These are phyloP conservation scores for Paramecium biaurelia DNA, from an alignment of 73 alveolate species.

Conservation along the genomic window DNA sequence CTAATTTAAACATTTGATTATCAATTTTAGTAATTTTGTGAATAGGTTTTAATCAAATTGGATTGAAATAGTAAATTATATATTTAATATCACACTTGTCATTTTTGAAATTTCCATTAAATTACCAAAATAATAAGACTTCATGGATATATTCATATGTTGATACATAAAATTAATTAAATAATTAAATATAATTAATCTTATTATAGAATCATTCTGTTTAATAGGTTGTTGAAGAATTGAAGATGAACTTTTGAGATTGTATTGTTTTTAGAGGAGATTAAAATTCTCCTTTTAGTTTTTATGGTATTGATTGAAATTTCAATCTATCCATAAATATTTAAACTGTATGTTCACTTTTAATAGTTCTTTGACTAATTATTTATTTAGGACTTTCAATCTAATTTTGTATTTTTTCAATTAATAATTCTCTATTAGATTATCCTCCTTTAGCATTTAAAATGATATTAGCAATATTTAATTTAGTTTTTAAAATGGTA, in stretches of 20 bases:
- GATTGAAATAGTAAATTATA: neutral
- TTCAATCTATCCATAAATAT: conserved; percentile 2
- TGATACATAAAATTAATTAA: neutral
- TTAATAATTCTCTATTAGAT: neutral
- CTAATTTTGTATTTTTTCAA: neutral
- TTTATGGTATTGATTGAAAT: neutral
- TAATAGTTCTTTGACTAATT: neutral
- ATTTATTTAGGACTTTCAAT: neutral
- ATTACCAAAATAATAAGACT: neutral
- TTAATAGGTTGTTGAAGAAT: conserved; percentile 4
- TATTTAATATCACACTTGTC: neutral
- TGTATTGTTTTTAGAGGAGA: neutral
- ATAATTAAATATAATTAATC: neutral
- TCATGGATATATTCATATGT: neutral
- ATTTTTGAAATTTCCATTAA: neutral
- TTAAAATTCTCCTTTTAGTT: neutral
- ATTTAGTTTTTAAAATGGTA: neutral
- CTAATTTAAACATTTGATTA: neutral
- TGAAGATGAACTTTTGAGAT: neutral
- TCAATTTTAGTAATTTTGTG: neutral
- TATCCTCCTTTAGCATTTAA: neutral
- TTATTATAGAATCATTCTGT: neutral
- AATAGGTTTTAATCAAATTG: neutral
- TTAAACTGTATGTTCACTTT: neutral
- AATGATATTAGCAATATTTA: neutral